Evolutionary conservation across 306 rosid genomes (phyloP), one percentile per base, ranked within the genome.

Genomic region (Cicer yamashitae): DNA sequence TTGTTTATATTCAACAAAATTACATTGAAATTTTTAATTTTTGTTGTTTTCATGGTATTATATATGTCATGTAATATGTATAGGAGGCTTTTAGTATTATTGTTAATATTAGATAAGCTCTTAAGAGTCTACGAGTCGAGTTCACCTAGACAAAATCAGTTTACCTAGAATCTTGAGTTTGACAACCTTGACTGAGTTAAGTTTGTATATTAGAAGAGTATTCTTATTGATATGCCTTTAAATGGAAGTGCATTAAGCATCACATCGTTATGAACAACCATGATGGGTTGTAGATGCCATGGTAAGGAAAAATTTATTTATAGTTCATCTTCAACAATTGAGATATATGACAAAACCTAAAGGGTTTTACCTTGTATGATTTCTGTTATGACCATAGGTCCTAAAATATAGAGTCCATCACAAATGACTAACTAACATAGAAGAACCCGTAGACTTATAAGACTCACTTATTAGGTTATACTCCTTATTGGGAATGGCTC

Each of bases 331-430:
- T 7, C 15, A 10, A 5, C 30, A 58, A 71, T 41, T 40, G 76
- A 17, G 17, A 59, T 54, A 41, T 14, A 73, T 58, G 68, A 25
- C 17, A 30, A 57, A 57, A n/a, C 59, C 69, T 41, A 7, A 11
- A 63, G 69, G 70, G 10, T 20, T 38, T 79, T 40, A 5, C 39
- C 4, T n/a, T 65, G 1, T 3, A 48, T 25, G 11, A 51, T 50
- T 20, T 20, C 1, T 20, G 22, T 20, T 20, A 20, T 20, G 22
- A 20, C 22, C 22, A 20, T 20, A 20, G 22, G 22, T 20, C 22
- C 22, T 20, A 20, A 20, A 20, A 20, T 20, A 20, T 20, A 20
- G 22, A 20, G 22, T 20, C 22, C 22, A 20, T 20, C 1, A 20
- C 22, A 20, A 20, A 20, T 20, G 22, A 20, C 22, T 20, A 20